Conservation (phyloP, 2,329 filamentous ascomycete species). For the Apiospora malaysiana region DNA sequence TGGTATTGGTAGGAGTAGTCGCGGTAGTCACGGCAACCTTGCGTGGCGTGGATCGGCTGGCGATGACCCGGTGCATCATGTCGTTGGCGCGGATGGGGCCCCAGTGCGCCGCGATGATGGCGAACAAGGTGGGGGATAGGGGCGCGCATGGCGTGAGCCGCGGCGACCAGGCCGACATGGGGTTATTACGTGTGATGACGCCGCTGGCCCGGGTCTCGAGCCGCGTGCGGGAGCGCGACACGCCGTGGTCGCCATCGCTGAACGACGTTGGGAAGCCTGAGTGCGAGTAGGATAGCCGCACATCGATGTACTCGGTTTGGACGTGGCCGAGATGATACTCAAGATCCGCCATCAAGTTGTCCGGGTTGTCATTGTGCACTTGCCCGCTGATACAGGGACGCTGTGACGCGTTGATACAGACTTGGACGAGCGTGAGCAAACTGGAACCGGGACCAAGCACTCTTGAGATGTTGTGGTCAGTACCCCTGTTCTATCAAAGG, state of each 20-base stretch:
- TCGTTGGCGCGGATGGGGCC: constrained; percentile 50
- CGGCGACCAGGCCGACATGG: constrained; percentile 58
- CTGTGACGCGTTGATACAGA: constrained; percentile 42
- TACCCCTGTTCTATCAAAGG: neutral
- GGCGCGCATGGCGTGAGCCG: constrained; percentile 40
- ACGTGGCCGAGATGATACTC: constrained; percentile 60
- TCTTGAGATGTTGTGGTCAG: constrained; percentile 39
- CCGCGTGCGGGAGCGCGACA: constrained; percentile 51
- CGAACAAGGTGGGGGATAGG: constrained; percentile 46
- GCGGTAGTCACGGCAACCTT: neutral
- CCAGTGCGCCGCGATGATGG: constrained; percentile 56
- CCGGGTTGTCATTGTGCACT: constrained; percentile 42
- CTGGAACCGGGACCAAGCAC: constrained; percentile 50
- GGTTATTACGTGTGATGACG: constrained; percentile 54
- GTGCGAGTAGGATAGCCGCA: constrained; percentile 61
- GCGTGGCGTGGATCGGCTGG: constrained; percentile 25
- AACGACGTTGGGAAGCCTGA: constrained; percentile 57
- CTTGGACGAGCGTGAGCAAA: constrained; percentile 55
- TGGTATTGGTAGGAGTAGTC: neutral
- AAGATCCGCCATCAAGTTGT: constrained; percentile 64
- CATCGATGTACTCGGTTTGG: constrained; percentile 54
- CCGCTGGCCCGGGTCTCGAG: constrained; percentile 60
- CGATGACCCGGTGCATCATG: constrained; percentile 45
- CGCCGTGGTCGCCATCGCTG: constrained; percentile 36
- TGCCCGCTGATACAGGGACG: constrained; percentile 18